A percentile compares a stretch with the other conserved stretches of the same genome.
These are phyloP conservation scores for Fonsecaea nubica DNA, from an alignment of 2,329 filamentous ascomycete genomes.

Conservation along the genomic window DNA sequence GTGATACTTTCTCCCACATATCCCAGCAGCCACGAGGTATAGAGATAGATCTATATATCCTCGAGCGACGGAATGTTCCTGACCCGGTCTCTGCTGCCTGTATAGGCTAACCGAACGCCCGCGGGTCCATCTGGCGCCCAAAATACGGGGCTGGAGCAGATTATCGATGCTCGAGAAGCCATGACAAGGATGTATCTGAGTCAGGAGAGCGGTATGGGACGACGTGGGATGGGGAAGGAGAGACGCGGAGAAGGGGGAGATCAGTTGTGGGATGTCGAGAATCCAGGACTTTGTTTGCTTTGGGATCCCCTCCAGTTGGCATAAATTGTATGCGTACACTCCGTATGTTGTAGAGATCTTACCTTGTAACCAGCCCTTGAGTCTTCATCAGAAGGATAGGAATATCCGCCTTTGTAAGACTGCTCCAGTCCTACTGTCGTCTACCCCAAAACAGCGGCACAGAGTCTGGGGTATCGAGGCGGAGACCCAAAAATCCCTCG, in stretches of 20 bases:
- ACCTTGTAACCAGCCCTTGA: too few species aligned
- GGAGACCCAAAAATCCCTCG: too few species aligned
- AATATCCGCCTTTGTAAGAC: too few species aligned
- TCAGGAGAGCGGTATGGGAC: background rate
- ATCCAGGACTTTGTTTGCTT: too few species aligned
- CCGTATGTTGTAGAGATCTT: too few species aligned
- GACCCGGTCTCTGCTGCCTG: background rate
- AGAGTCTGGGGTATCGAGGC: too few species aligned
- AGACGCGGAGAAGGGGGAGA: background rate
- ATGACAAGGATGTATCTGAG: background rate
- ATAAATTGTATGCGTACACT: too few species aligned
- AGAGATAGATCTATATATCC: background rate
- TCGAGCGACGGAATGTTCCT: background rate
- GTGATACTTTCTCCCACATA: background rate
- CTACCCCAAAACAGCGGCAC: too few species aligned
- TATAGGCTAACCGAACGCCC: conserved; percentile 4
- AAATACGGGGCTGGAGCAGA: background rate
- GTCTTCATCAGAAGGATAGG: too few species aligned
- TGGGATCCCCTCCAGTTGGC: too few species aligned
- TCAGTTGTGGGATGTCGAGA: background rate
- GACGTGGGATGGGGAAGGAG: background rate
- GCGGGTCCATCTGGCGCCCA: background rate
- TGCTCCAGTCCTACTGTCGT: too few species aligned
- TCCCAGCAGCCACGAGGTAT: background rate
- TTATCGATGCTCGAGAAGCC: background rate